Evolutionary conservation across 2,329 filamentous ascomycete genomes (phyloP).

Genomic region (Dothidotthia symphoricarpi): DNA sequence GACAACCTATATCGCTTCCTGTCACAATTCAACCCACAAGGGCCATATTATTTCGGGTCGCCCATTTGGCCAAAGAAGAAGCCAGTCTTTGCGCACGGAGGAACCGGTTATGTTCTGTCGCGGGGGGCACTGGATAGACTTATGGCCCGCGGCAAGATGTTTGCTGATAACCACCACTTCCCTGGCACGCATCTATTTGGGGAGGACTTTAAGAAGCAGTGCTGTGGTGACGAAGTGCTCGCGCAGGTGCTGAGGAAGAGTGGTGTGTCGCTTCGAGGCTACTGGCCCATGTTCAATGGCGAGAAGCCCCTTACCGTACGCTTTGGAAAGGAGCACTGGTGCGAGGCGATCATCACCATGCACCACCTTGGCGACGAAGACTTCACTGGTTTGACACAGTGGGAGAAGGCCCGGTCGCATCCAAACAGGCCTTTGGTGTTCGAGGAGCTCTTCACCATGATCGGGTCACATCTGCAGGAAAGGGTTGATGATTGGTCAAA

Average conservation of each 20-base stretch:
- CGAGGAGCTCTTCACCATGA: conserved; percentile 33
- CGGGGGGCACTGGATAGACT: conserved; percentile 51
- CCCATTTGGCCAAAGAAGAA: conserved; percentile 39
- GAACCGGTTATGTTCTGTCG: conserved; percentile 46
- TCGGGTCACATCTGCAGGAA: conserved; percentile 27
- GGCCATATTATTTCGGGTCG: conserved; percentile 43
- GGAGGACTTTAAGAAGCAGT: conserved; percentile 33
- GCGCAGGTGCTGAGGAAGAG: conserved; percentile 40
- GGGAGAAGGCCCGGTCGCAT: conserved; percentile 26
- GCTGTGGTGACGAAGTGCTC: conserved; percentile 43
- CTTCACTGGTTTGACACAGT: conserved; percentile 25
- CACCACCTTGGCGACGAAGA: conserved; percentile 37
- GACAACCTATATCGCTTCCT: conserved; percentile 45
- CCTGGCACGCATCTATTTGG: conserved; percentile 40
- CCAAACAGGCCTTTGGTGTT: conserved; percentile 33
- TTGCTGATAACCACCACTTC: conserved; percentile 32
- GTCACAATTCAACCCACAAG: conserved; percentile 35
- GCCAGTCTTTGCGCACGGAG: conserved; percentile 45
- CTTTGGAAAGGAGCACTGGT: conserved; percentile 45
- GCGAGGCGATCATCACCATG: conserved; percentile 43
- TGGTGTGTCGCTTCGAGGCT: conserved; percentile 37
- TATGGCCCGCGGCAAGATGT: conserved; percentile 40
- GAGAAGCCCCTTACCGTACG: conserved; percentile 42
- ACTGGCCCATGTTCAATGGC: conserved; percentile 50
- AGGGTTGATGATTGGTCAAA: conserved; percentile 36